These are phyloP conservation scores for Termitomyces sp. DNA, from an alignment of 768 basidiomycete species.

Conservation along the genomic window DNA sequence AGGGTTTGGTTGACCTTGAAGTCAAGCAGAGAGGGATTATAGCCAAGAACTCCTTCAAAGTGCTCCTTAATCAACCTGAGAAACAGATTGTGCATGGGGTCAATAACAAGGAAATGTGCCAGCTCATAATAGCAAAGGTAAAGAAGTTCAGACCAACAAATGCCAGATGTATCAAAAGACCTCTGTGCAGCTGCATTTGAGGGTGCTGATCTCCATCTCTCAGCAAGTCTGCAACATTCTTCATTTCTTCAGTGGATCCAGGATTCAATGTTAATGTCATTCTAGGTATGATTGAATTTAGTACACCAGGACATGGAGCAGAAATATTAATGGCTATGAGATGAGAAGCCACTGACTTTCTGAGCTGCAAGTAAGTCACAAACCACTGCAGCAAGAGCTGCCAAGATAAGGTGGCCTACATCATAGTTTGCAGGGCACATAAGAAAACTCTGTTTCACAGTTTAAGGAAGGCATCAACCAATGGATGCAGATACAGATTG, in stretches of 20 bases:
- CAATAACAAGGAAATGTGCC: constrained; percentile 18
- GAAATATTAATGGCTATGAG: constrained; percentile 1
- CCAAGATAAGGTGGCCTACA: constrained; percentile 5
- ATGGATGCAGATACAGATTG: constrained; percentile 21
- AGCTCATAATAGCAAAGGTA: constrained; percentile 28
- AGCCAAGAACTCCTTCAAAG: constrained; percentile 17
- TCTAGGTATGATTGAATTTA: neutral
- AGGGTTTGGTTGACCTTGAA: neutral
- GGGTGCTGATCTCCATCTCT: constrained; percentile 12
- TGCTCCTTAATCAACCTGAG: constrained; percentile 20
- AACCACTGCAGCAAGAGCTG: constrained; percentile 16
- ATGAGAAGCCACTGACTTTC: too few relatives aligned
- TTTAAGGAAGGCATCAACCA: constrained; percentile 22
- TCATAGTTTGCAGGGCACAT: constrained; percentile 1
- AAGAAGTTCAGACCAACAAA: constrained; percentile 27
- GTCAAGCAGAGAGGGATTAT: neutral
- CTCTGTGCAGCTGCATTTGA: constrained; percentile 9
- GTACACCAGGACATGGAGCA: constrained; percentile 15
- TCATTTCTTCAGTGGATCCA: too few relatives aligned
- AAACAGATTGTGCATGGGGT: constrained; percentile 27
- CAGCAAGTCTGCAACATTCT: too few relatives aligned
- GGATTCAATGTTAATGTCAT: neutral
- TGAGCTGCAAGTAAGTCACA: constrained; percentile 26
- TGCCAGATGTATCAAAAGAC: constrained; percentile 15
- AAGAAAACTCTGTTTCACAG: constrained; percentile 11